Evolutionary conservation across 2,329 filamentous ascomycete species (phyloP).

Genomic region (Lecanicillium sp.): DNA sequence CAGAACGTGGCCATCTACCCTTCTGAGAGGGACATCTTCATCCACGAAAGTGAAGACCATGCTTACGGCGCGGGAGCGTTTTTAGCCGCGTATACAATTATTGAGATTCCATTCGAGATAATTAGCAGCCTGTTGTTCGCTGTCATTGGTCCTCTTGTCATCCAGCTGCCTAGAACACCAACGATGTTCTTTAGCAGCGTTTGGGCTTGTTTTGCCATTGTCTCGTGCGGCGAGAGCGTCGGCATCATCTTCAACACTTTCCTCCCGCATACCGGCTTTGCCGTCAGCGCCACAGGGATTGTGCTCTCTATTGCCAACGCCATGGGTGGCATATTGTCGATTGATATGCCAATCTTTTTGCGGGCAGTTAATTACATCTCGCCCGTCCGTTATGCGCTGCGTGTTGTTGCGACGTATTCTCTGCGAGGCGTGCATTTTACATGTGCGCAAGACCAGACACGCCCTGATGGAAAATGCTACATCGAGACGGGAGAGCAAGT

Average conservation of each 20-base stretch:
- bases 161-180: slow-evolving; percentile 53
- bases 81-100: slow-evolving; percentile 57
- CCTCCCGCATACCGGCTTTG: slow-evolving; percentile 65
- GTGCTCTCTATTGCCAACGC: slow-evolving; percentile 61
- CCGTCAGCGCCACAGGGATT: slow-evolving; percentile 62
- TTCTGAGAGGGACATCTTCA: slow-evolving; percentile 64
- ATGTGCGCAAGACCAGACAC: slow-evolving; percentile 50
- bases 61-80: slow-evolving; percentile 66
- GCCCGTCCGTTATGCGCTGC: slow-evolving; percentile 61
- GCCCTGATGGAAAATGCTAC: slow-evolving; percentile 52
- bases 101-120: slow-evolving; percentile 67
- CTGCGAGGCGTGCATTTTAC: slow-evolving; percentile 52
- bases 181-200: slow-evolving; percentile 59
- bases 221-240: slow-evolving; percentile 66
- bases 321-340: slow-evolving; percentile 63
- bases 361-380: slow-evolving; percentile 62
- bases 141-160: slow-evolving; percentile 52
- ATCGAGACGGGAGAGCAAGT: slow-evolving; percentile 60
- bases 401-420: slow-evolving; percentile 58
- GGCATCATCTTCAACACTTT: slow-evolving; percentile 76
- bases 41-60: slow-evolving; percentile 64
- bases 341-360: slow-evolving; percentile 59
- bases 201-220: slow-evolving; percentile 65
- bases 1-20: slow-evolving; percentile 72
- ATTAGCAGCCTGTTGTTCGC: slow-evolving; percentile 57